phyloP scores from a whole-genome alignment of 176 grass and related monocot species.

The Phoenix dactylifera region DNA sequence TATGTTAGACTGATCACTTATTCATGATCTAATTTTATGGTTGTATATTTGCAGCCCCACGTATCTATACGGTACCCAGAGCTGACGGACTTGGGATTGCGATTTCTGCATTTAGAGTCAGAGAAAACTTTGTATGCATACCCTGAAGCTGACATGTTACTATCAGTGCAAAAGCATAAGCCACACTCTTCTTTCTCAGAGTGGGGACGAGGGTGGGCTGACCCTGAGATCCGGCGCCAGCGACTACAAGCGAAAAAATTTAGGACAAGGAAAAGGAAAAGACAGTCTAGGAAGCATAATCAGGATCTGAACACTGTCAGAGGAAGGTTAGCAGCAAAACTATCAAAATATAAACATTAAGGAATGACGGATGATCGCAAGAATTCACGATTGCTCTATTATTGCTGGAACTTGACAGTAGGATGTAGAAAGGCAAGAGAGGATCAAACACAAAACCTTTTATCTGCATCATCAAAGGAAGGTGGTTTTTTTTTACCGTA shows the following conservation, averaged over 20 bases:
- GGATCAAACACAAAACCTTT: no score
- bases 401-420: no score
- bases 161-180: conserved; percentile 16
- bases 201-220: conserved; percentile 88
- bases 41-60: conserved; percentile 35
- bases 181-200: conserved; percentile 39
- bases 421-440: no score
- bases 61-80: conserved; percentile 63
- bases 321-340: conserved; percentile 35
- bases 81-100: conserved; percentile 37
- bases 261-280: conserved; percentile 30
- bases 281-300: conserved; percentile 19
- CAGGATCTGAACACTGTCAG: conserved; percentile 24
- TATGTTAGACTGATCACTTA: no score
- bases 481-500: no score
- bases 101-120: conserved; percentile 32
- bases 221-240: conserved; percentile 65
- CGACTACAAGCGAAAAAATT: conserved; percentile 37
- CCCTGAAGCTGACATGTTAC: conserved; percentile 58
- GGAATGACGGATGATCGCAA: no score
- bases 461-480: no score
- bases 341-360: conserved; percentile 24
- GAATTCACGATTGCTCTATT: no score
- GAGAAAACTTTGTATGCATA: conserved; percentile 31
- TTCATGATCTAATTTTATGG: no score